Conservation (phyloP, 2,329 filamentous ascomycete genomes). For the Huntiella bhutanensis region DNA sequence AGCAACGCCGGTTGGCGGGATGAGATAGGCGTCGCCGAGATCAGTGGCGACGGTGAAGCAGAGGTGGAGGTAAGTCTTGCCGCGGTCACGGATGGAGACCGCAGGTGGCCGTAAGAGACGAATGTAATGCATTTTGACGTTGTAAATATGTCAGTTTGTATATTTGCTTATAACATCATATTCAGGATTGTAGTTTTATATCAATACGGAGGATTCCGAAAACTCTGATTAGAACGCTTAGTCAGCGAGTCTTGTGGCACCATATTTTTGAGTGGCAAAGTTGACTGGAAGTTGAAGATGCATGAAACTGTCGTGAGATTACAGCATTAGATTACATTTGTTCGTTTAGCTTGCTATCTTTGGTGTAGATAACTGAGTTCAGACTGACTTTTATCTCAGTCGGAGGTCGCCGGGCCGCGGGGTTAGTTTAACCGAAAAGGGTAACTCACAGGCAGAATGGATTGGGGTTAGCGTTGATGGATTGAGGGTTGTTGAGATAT, state of each 20-base stretch:
- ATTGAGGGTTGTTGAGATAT: neutral
- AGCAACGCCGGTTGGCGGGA: conserved; percentile 22
- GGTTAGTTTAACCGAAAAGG: neutral
- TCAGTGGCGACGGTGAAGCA: conserved; percentile 38
- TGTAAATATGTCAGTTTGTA: neutral
- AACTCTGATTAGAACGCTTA: conserved; percentile 9
- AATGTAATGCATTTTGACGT: conserved; percentile 34
- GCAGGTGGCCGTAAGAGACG: conserved; percentile 31
- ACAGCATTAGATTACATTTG: no score
- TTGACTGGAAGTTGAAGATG: no score
- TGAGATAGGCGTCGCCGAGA: conserved; percentile 35
- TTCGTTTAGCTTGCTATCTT: neutral
- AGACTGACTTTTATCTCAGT: neutral
- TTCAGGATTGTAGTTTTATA: neutral
- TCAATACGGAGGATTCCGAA: neutral
- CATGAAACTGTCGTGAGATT: no score
- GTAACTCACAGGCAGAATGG: neutral
- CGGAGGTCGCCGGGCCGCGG: conserved; percentile 12
- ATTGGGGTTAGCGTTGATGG: neutral
- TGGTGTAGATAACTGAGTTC: neutral
- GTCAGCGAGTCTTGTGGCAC: conserved; percentile 4
- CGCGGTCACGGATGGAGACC: conserved; percentile 10
- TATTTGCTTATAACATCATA: neutral
- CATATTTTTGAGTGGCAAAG: no score
- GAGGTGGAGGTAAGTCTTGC: conserved; percentile 21